These are phyloP conservation scores for Cyberlindnera suaveolens DNA, from an alignment of 805 yeast genomes.

Conservation along the genomic window DNA sequence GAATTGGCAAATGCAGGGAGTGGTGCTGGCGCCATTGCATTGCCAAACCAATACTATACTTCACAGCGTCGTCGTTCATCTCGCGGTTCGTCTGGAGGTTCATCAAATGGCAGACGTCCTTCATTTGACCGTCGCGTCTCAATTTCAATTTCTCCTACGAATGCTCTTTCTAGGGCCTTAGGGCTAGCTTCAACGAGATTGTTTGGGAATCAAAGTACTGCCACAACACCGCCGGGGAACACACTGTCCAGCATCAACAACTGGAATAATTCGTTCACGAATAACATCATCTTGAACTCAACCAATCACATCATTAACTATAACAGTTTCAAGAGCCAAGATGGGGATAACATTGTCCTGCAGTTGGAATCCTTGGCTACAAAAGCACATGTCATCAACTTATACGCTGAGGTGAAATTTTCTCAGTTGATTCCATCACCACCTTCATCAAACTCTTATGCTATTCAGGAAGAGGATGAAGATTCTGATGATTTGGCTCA, in stretches of 20 bases:
- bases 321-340: constrained; percentile 9
- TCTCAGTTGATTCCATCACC: constrained; percentile 77
- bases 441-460: constrained; percentile 27
- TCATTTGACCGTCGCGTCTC: constrained; percentile 59
- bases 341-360: constrained; percentile 32
- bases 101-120: constrained; percentile 46
- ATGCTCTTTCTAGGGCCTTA: constrained; percentile 82
- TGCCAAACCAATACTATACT: constrained; percentile 18
- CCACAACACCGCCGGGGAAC: constrained; percentile 16
- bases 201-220: constrained; percentile 45
- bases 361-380: constrained; percentile 74
- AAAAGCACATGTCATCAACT: constrained; percentile 81
- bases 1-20: constrained; percentile 66
- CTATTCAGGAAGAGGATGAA: constrained; percentile 33
- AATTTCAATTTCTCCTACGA: constrained; percentile 68
- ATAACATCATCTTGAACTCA: constrained; percentile 16
- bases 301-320: constrained; percentile 15
- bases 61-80: constrained; percentile 31
- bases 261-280: constrained; percentile 19
- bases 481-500: constrained; percentile 24
- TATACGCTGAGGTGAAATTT: constrained; percentile 88
- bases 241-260: constrained; percentile 13
- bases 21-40: constrained; percentile 41
- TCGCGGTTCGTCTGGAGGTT: constrained; percentile 41
- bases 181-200: constrained; percentile 83